Evolutionary conservation across 2,329 filamentous ascomycete species (phyloP).

Genomic region (Claviceps sp.): DNA sequence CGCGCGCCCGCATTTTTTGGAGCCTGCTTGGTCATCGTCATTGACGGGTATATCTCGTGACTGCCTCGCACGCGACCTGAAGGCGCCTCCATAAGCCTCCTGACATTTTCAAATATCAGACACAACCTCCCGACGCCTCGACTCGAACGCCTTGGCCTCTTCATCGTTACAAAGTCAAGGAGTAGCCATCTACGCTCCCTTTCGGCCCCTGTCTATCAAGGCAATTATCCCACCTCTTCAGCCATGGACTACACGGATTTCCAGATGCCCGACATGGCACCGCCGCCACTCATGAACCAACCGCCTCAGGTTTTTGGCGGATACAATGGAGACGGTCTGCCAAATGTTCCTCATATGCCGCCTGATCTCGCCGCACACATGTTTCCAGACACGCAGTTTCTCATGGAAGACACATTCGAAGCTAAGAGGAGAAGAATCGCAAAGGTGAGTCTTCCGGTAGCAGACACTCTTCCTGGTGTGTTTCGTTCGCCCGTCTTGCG

Average conservation of each 20-base stretch:
- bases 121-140: no score
- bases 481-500: neutral
- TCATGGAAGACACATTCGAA: constrained; percentile 59
- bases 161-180: no score
- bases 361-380: constrained; percentile 46
- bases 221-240: neutral
- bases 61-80: no score
- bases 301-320: constrained; percentile 56
- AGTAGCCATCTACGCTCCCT: no score
- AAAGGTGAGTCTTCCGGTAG: constrained; percentile 42
- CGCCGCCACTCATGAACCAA: constrained; percentile 49
- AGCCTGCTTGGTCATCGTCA: no score
- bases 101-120: no score
- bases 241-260: constrained; percentile 38
- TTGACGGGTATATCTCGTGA: no score
- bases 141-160: no score
- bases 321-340: constrained; percentile 46
- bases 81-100: no score
- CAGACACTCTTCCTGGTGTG: no score
- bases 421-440: constrained; percentile 82
- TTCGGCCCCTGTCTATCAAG: no score
- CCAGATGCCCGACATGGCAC: constrained; percentile 41
- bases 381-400: constrained; percentile 41
- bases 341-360: constrained; percentile 37
- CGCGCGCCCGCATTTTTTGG: no score